Percentiles rank a stretch among this genome's conserved stretches.
phyloP scores from a whole-genome alignment of 1,139 yeast species.

The Tardiomyces digboiensis region DNA sequence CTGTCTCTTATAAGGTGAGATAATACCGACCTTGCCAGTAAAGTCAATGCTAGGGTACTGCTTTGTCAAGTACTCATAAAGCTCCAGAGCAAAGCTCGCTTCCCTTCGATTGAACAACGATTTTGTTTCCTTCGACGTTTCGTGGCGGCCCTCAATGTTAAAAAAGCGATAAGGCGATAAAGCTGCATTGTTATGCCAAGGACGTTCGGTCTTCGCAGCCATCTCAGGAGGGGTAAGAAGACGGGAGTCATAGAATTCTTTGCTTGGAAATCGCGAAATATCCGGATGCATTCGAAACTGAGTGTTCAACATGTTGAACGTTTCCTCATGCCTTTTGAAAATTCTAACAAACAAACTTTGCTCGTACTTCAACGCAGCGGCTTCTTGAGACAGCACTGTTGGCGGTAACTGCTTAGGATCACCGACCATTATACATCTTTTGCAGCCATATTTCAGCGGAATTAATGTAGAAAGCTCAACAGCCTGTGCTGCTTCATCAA shows the following conservation, averaged over 20 bases:
- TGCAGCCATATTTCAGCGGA: slow-evolving; percentile 90
- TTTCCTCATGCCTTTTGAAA: slow-evolving; percentile 56
- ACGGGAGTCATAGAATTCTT: slow-evolving; percentile 65
- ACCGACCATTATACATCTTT: slow-evolving; percentile 93
- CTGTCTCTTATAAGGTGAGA: slow-evolving; percentile 94
- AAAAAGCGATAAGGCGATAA: slow-evolving; percentile 76
- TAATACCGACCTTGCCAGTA: slow-evolving; percentile 73
- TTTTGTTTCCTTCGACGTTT: slow-evolving; percentile 49
- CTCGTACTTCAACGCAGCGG: slow-evolving; percentile 67
- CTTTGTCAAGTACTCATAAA: slow-evolving; percentile 47
- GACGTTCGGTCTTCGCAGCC: slow-evolving; percentile 45
- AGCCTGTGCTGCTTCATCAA: slow-evolving; percentile 98
- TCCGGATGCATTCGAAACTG: slow-evolving; percentile 98
- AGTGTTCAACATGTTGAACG: slow-evolving; percentile 72
- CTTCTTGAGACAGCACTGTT: slow-evolving; percentile 89
- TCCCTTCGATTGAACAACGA: slow-evolving; percentile 67
- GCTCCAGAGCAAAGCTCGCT: slow-evolving; percentile 60
- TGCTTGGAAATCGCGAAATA: slow-evolving; percentile 79
- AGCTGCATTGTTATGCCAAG: slow-evolving; percentile 55
- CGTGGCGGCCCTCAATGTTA: slow-evolving; percentile 58
- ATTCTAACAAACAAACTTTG: slow-evolving; percentile 92
- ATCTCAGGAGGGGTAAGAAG: slow-evolving; percentile 71
- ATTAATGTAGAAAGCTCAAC: slow-evolving; percentile 88
- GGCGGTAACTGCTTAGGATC: slow-evolving; percentile 99
- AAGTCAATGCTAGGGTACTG: slow-evolving; percentile 44